Evolutionary conservation across 202 grass and related monocot genomes (phyloP).

Genomic region (Hordeum pubiflorum): DNA sequence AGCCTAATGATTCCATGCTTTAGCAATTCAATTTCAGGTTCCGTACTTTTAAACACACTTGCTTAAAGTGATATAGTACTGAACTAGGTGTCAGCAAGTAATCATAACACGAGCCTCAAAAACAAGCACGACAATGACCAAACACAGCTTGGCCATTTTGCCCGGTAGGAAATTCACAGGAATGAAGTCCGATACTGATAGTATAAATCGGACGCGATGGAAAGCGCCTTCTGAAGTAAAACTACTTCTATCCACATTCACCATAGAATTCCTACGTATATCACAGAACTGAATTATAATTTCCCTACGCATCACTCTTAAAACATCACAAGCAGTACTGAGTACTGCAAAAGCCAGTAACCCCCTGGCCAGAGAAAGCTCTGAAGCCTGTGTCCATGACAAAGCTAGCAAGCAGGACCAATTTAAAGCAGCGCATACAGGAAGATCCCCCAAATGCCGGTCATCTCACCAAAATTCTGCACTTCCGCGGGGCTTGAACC

Average conservation of each 20-base stretch:
- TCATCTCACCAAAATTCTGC: conserved; percentile 65
- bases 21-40: not conserved
- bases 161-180: not conserved
- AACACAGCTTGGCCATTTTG: not conserved
- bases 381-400: not conserved
- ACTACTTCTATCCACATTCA: not conserved
- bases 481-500: conserved; percentile 74
- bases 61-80: not conserved
- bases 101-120: not conserved
- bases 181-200: not conserved
- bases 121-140: not conserved
- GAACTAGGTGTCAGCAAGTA: not conserved
- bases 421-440: not conserved
- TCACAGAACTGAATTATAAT: no score
- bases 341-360: no score
- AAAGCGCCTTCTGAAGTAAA: not conserved
- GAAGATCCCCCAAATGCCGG: not conserved
- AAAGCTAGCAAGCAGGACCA: not conserved
- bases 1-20: not conserved
- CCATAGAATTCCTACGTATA: not conserved
- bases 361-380: not conserved
- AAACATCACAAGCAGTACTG: not conserved
- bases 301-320: not conserved
- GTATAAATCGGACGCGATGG: not conserved
- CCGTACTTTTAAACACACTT: not conserved